These are phyloP conservation scores for Boletus sp. DNA, from an alignment of 768 basidiomycete species.

Conservation along the genomic window DNA sequence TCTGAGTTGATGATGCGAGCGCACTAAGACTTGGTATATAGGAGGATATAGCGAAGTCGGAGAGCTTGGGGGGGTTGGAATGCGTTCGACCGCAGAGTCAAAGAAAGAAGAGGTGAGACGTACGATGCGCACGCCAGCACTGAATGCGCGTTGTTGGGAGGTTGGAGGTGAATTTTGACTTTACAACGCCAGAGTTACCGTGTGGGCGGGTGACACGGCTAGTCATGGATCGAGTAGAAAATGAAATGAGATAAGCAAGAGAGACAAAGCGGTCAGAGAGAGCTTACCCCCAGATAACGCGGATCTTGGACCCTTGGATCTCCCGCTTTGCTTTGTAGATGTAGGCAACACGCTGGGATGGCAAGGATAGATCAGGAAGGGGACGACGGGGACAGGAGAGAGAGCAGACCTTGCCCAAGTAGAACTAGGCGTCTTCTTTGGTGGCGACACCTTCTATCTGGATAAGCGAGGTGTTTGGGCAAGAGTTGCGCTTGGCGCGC, in stretches of 20 bases:
- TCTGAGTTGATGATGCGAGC: too few relatives aligned
- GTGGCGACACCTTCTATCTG: slow-evolving; percentile 95
- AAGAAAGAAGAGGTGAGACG: slow-evolving; percentile 24
- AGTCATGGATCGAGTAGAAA: background rate
- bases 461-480: slow-evolving; percentile 93
- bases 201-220: slow-evolving; percentile 93
- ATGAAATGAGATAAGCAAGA: background rate
- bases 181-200: slow-evolving; percentile 93
- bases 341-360: slow-evolving; percentile 83
- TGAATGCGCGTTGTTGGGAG: slow-evolving; percentile 93
- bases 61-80: background rate
- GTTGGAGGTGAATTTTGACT: slow-evolving; percentile 95
- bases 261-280: background rate
- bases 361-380: background rate
- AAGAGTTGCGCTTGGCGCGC: slow-evolving; percentile 95
- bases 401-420: slow-evolving; percentile 90
- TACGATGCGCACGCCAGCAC: slow-evolving; percentile 89
- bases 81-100: background rate
- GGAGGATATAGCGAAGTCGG: too few relatives aligned
- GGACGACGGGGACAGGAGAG: background rate
- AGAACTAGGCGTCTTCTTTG: slow-evolving; percentile 95
- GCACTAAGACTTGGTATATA: too few relatives aligned
- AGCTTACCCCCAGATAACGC: slow-evolving; percentile 96
- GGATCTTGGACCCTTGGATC: slow-evolving; percentile 90
- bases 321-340: slow-evolving; percentile 97